Evolutionary conservation across 805 yeast genomes (phyloP).

Genomic region (Saturnispora dispora): DNA sequence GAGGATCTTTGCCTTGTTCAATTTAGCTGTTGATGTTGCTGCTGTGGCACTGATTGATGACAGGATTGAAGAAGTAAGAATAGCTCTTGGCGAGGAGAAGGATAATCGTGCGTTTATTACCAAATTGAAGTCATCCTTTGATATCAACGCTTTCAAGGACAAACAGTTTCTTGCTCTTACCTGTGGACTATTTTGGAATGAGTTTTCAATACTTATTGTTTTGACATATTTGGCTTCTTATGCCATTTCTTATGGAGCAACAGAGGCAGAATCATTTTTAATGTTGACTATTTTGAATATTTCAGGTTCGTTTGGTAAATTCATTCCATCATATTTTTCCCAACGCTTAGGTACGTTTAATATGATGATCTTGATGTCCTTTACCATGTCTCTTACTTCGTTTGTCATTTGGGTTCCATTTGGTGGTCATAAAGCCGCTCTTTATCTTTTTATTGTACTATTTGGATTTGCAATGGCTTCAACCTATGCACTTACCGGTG

Average conservation of each 20-base stretch:
- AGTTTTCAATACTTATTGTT: constrained; percentile 37
- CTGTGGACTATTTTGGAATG: constrained; percentile 36
- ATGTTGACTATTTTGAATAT: constrained; percentile 40
- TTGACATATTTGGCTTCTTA: constrained; percentile 47
- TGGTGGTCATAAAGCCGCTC: constrained; percentile 33
- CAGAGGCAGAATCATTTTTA: constrained; percentile 35
- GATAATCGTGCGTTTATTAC: constrained; percentile 11
- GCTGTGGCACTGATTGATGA: constrained; percentile 34
- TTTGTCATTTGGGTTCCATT: constrained; percentile 59
- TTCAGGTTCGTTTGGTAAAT: constrained; percentile 33
- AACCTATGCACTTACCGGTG: constrained; percentile 54
- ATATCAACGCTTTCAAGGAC: constrained; percentile 34
- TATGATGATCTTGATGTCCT: constrained; percentile 38
- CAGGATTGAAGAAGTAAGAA: constrained; percentile 26
- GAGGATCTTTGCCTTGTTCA: constrained; percentile 40
- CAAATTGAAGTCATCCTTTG: constrained; percentile 27
- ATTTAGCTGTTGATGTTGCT: constrained; percentile 30
- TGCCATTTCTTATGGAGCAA: constrained; percentile 39
- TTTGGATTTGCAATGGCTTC: constrained; percentile 54
- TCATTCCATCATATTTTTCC: constrained; percentile 27
- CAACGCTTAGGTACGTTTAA: constrained; percentile 43
- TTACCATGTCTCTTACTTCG: constrained; percentile 37
- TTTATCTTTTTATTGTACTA: constrained; percentile 43
- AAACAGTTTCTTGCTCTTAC: constrained; percentile 31
- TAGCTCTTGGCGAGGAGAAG: constrained; percentile 17